Percentiles rank a stretch among this genome's conserved stretches.
These are phyloP conservation scores for Dysphania ambrosioides DNA, from an alignment of 148 eudicot species.

Conservation along the genomic window DNA sequence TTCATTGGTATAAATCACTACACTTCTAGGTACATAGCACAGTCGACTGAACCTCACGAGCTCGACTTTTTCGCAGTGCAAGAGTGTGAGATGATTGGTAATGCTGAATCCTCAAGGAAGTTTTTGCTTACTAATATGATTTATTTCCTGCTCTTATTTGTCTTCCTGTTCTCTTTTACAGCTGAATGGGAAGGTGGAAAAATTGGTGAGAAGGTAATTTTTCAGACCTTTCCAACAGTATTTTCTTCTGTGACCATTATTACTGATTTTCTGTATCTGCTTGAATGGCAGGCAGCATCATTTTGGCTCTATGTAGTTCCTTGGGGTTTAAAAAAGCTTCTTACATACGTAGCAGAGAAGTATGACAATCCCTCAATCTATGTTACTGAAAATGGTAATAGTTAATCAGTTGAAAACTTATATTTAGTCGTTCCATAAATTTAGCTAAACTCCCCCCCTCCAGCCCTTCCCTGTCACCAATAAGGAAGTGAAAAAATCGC, in stretches of 20 bases:
- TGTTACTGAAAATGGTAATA: constrained; percentile 75
- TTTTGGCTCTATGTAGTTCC: constrained; percentile 85
- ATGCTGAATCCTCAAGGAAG: not conserved
- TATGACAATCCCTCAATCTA: constrained; percentile 67
- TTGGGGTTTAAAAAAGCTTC: constrained; percentile 68
- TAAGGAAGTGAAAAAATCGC: not conserved
- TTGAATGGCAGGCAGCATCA: constrained; percentile 80
- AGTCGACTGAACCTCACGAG: constrained; percentile 35
- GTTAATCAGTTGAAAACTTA: not conserved
- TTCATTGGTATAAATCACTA: constrained; percentile 79
- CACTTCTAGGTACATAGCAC: constrained; percentile 64
- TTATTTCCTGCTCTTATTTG: constrained; percentile 18
- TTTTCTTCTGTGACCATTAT: not conserved
- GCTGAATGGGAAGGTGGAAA: constrained; percentile 78
- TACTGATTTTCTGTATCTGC: constrained; percentile 21
- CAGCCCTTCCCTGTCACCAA: not conserved
- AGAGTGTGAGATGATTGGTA: constrained; percentile 64
- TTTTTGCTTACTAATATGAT: constrained; percentile 1
- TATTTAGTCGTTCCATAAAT: not conserved
- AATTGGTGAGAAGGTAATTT: constrained; percentile 73
- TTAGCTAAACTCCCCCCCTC: not conserved
- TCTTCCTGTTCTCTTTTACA: constrained; percentile 27
- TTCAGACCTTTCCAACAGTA: constrained; percentile 4
- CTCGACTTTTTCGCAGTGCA: constrained; percentile 50
- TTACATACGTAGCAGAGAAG: constrained; percentile 45